Evolutionary conservation across 192 early-diverging fungal genomes (phyloP).

Genomic region (Cetraspora pellucida): DNA sequence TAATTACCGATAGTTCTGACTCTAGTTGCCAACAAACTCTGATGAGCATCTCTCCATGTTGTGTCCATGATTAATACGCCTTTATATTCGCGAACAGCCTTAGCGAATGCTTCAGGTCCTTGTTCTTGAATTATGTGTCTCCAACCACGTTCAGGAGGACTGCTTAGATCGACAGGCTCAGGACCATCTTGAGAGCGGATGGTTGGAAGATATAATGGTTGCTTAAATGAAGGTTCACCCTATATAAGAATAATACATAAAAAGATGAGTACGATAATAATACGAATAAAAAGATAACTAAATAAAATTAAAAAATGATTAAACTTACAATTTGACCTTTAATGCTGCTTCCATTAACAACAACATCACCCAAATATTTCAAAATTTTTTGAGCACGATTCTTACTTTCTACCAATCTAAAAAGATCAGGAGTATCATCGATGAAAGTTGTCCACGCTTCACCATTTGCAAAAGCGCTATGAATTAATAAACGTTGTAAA

Average conservation of each 20-base stretch:
- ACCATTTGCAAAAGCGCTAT: constrained; percentile 80
- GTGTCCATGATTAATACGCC: constrained; percentile 95
- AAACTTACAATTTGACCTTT: constrained; percentile 78
- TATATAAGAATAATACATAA: no score
- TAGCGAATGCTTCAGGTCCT: constrained; percentile 90
- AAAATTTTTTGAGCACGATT: constrained; percentile 89
- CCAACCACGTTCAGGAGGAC: constrained; percentile 78
- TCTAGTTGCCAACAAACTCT: constrained; percentile 92
- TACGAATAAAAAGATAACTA: background rate
- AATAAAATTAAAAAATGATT: background rate
- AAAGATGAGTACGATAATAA: background rate
- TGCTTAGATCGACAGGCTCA: constrained; percentile 53
- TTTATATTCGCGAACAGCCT: constrained; percentile 84
- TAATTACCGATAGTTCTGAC: constrained; percentile 92
- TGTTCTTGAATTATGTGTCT: constrained; percentile 81
- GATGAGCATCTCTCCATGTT: constrained; percentile 97
- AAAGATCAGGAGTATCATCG: constrained; percentile 93
- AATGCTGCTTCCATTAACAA: constrained; percentile 89
- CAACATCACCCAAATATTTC: constrained; percentile 87
- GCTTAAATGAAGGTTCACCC: constrained; percentile 69
- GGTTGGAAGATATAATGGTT: constrained; percentile 66
- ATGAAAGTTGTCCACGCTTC: constrained; percentile 97
- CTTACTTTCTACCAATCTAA: constrained; percentile 73
- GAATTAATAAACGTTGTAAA: constrained; percentile 82
- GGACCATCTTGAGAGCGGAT: constrained; percentile 53